Evolutionary conservation across 306 rosid species (phyloP), one percentile per base, ranked within the genome.

Genomic region (Acacia melanoxylon): DNA sequence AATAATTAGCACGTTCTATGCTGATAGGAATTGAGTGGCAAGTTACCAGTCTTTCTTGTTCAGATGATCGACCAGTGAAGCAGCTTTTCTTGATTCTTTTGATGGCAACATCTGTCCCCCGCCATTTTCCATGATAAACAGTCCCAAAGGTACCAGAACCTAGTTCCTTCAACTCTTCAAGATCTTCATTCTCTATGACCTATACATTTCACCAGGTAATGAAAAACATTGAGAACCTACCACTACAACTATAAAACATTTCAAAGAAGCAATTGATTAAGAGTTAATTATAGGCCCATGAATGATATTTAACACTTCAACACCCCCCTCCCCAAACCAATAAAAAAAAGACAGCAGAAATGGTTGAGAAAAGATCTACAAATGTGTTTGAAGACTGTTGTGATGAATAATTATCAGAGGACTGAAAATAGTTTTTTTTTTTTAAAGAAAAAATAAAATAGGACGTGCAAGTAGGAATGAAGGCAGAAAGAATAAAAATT

Each of bases 121-220:
- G 77, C 94, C 94, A 90, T 74, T 90, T 90, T 74, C 94, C 94
- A 83, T 90, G 94, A 83, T 90, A 90, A 66, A 90, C 94, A 52
- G 94, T 88, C 63, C 94, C 94, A 87, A 88, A 90, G 51, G 92
- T 88, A 41, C 94, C 94, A 81, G 91, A 88, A 74, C 94, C 94
- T 84, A 90, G 67, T 84, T 90, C 94, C 83, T 29, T 82, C 74
- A 85, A 85, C 85, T 90, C 94, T 83, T 90, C 94, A 81, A 90
- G 94, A 85, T 90, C 94, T 35, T 87, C 91, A 83, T 90, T 90
- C 78, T 85, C 82, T 73, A 90, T 90, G 41, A 88, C 86, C 94
- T 90, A 74, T 15, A 68, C 56, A 56, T 67, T 62, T 16, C 78
- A 81, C 73, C 68, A 82, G 49, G 66, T 49, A 19, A 74, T 41